Base-by-base conservation (phyloP, 1,284 basidiomycete species). In the Heterobasidion parviporum region DNA sequence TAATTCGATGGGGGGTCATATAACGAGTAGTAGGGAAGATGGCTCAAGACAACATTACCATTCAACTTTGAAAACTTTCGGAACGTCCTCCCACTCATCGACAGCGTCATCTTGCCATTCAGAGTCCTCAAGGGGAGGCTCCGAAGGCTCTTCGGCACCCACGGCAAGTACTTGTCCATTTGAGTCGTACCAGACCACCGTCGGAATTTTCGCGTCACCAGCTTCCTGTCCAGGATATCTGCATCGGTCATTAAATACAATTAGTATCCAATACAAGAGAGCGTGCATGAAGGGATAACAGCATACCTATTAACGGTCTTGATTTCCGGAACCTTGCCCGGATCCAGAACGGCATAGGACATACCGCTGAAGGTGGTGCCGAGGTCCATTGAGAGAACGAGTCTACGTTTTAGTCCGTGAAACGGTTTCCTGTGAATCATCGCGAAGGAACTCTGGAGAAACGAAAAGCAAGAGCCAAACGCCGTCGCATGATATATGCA, bases 131-230 rank as follows among this genome's bases (percentile, higher is more conserved):
- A 56, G 62, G 20, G 66, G 67, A 16, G n/a, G 46, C 26, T 48
- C 16, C 36, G 61, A 56, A 33, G 65, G 53, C 0, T 70, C 67
- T 60, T 72, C 71, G 9, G 70, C 70, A n/a, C 72, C 71, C 52
- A 64, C 61, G 6, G 69, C 70, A 8, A 61, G 55, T 1, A 68
- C 60, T 3, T 52, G 52, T 4, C 70, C 71, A 36, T 65, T 54
- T 43, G 55, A 49, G 50, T 70, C 67, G 53, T 74, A 74, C 52
- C 67, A 70, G 2, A 74, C 59, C 32, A 74, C 57, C 1, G 68
- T 67, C 8, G 70, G 71, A 9, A 74, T 68, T 54, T 73, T 74
- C 2, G 67, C 69, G 52, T 69, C 65, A 0, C 67, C 70, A 4
- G 45, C 38, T 46, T 54, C 52, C 35, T 57, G 56, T 8, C 56